Evolutionary conservation across 306 rosid species (phyloP).

Genomic region (Fragaria vesca): DNA sequence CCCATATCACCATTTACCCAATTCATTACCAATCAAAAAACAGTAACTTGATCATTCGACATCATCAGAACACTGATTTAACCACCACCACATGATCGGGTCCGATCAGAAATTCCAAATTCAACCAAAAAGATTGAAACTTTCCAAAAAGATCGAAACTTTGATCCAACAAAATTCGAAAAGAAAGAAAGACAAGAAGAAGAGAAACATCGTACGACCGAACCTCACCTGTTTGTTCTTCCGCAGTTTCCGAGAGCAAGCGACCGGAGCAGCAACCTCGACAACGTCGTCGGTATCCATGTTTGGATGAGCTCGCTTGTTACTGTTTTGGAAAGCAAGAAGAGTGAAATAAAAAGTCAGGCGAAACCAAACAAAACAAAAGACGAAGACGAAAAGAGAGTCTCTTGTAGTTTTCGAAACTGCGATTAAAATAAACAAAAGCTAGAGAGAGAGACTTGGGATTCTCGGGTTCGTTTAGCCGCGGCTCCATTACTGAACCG

Average conservation of each 20-base stretch:
- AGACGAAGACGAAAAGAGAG: background rate
- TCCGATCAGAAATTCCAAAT: background rate
- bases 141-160: background rate
- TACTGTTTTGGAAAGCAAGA: background rate
- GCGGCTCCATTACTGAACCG: constrained; percentile 3
- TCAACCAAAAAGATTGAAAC: background rate
- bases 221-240: constrained; percentile 6
- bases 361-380: background rate
- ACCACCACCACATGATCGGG: constrained; percentile 4
- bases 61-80: background rate
- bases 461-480: background rate
- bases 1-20: background rate
- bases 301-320: background rate
- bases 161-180: background rate
- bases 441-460: background rate
- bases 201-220: background rate
- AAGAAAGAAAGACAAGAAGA: background rate
- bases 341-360: background rate
- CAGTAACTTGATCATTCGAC: background rate
- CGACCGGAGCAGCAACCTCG: background rate
- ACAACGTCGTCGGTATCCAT: background rate
- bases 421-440: background rate
- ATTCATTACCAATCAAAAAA: background rate
- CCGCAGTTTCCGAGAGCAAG: background rate
- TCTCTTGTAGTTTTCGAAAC: constrained; percentile 8